phyloP scores from a whole-genome alignment of 345 rosid genomes.

The Kandelia obovata region DNA sequence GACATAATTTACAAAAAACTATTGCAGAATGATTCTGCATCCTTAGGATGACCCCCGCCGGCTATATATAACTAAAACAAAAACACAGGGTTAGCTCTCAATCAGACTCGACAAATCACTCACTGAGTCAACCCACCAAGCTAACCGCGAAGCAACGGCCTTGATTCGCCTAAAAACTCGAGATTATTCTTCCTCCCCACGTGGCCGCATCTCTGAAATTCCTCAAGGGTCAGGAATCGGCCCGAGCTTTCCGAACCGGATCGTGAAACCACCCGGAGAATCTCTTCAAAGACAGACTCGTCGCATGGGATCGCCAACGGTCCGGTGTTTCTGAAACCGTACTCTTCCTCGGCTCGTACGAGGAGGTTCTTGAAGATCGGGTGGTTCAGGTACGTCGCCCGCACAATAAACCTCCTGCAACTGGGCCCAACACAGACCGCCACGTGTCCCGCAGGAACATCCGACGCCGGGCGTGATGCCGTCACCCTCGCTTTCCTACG shows the following conservation, averaged over 20 bases:
- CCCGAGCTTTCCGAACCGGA: slow-evolving; percentile 30
- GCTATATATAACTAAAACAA: too few relatives aligned
- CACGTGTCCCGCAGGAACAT: slow-evolving; percentile 81
- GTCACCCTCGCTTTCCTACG: slow-evolving; percentile 53
- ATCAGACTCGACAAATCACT: slow-evolving; percentile 12
- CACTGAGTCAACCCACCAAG: slow-evolving; percentile 20
- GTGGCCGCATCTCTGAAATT: slow-evolving; percentile 54
- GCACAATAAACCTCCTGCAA: slow-evolving; percentile 57
- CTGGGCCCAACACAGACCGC: slow-evolving; percentile 67
- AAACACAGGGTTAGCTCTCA: not conserved
- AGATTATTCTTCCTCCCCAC: slow-evolving; percentile 30
- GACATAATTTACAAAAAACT: too few relatives aligned
- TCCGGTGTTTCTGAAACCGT: slow-evolving; percentile 68
- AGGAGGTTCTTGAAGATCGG: slow-evolving; percentile 68
- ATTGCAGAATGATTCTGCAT: too few relatives aligned
- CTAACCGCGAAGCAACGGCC: slow-evolving; percentile 58
- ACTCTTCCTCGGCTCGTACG: slow-evolving; percentile 76
- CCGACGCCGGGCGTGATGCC: slow-evolving; percentile 41
- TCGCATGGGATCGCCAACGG: slow-evolving; percentile 80
- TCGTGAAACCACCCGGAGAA: slow-evolving; percentile 41
- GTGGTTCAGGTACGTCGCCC: slow-evolving; percentile 75
- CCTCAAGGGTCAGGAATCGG: slow-evolving; percentile 35
- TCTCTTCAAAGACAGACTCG: slow-evolving; percentile 70
- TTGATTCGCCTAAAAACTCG: slow-evolving; percentile 41
- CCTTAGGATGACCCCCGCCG: too few relatives aligned